Conservation (phyloP, 345 rosid genomes). For the Populus simonii region DNA sequence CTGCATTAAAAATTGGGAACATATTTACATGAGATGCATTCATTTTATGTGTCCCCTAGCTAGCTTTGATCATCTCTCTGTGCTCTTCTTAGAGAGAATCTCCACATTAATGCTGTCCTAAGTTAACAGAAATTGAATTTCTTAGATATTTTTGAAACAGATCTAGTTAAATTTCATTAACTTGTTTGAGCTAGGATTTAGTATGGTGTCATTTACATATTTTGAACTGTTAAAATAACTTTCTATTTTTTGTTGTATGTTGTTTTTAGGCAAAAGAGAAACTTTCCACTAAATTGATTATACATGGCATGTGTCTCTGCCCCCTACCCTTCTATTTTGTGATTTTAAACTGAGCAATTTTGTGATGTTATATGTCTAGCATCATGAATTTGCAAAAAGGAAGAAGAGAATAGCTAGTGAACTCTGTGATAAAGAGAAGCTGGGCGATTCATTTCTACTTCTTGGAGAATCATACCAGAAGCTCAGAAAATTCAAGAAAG, state of each 20-base stretch:
- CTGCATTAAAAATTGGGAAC: neutral
- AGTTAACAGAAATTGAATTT: neutral
- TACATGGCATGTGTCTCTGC: constrained; percentile 1
- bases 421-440: constrained; percentile 82
- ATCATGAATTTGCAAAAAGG: constrained; percentile 68
- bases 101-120: neutral
- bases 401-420: constrained; percentile 68
- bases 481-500: constrained; percentile 70
- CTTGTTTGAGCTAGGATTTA: neutral
- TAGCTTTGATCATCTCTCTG: neutral
- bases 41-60: neutral
- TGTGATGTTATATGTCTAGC: constrained; percentile 45
- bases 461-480: constrained; percentile 85
- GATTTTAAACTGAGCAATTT: constrained; percentile 8
- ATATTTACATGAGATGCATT: neutral
- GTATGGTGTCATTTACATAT: neutral
- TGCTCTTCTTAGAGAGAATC: neutral
- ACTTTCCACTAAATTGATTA: neutral
- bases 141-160: neutral
- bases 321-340: neutral
- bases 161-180: neutral
- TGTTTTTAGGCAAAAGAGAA: neutral
- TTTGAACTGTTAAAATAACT: neutral
- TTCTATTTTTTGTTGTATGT: neutral
- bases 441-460: constrained; percentile 67